Conservation (phyloP, 148 eudicot genomes). For the Heliamphora exappendiculata region DNA sequence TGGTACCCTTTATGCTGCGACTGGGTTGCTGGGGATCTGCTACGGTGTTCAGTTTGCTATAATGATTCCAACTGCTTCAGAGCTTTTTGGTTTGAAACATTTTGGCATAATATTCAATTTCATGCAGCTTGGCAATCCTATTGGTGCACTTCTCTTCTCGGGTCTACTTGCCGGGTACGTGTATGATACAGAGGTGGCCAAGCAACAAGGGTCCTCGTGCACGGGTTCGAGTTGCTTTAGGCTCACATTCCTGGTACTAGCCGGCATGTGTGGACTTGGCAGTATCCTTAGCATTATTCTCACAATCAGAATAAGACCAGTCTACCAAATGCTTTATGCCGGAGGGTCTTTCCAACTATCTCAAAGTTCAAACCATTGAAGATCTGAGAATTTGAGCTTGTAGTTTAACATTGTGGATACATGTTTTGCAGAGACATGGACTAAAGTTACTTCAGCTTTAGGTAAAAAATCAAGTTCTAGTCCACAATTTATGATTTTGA, state of each 20-base stretch:
- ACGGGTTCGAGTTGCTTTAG: conserved; percentile 68
- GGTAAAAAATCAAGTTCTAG: neutral
- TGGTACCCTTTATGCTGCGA: conserved; percentile 70
- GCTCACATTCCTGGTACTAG: conserved; percentile 73
- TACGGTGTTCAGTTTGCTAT: conserved; percentile 81
- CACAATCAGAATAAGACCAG: conserved; percentile 66
- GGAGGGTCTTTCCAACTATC: conserved; percentile 70
- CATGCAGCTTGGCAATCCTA: conserved; percentile 75
- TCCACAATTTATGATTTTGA: neutral
- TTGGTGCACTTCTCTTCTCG: conserved; percentile 84
- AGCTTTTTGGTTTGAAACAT: conserved; percentile 79
- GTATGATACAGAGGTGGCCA: conserved; percentile 69
- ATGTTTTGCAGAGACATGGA: neutral
- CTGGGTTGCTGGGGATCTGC: conserved; percentile 82
- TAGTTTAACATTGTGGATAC: neutral
- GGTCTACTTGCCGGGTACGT: conserved; percentile 73
- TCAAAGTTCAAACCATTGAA: conserved; percentile 33
- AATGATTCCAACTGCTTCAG: conserved; percentile 91
- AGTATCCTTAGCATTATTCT: conserved; percentile 55
- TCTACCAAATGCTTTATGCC: conserved; percentile 85
- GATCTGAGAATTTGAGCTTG: neutral
- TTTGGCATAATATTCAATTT: conserved; percentile 90
- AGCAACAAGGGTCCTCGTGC: conserved; percentile 64
- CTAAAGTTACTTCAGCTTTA: neutral
- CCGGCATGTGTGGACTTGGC: conserved; percentile 68